Conservation (phyloP, 805 yeast species). For the Ogataea dorogensis region DNA sequence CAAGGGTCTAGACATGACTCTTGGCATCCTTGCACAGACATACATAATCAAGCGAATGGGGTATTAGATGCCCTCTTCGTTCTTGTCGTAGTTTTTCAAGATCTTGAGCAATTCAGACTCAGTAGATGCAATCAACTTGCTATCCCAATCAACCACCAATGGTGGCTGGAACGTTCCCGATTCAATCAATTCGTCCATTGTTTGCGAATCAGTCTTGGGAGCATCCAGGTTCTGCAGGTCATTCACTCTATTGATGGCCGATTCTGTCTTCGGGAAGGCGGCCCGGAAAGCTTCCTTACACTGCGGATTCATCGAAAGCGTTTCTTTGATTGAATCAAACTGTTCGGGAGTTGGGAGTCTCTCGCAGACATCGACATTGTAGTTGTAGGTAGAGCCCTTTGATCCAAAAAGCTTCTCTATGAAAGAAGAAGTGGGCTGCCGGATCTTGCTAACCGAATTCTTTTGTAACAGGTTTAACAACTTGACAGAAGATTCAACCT, state of each 20-base stretch:
- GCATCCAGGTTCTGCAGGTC: slow-evolving; percentile 23
- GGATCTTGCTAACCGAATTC: slow-evolving; percentile 5
- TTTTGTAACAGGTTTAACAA: slow-evolving; percentile 8
- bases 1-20: slow-evolving; percentile 71
- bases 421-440: slow-evolving; percentile 5
- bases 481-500: slow-evolving; percentile 19
- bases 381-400: slow-evolving; percentile 21
- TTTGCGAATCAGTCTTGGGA: slow-evolving; percentile 15
- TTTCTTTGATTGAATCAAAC: slow-evolving; percentile 27
- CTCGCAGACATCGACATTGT: slow-evolving; percentile 25
- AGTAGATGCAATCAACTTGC: slow-evolving; percentile 52
- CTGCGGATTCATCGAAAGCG: slow-evolving; percentile 28
- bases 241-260: slow-evolving; percentile 15
- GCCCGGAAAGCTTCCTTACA: slow-evolving; percentile 29
- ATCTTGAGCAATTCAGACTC: slow-evolving; percentile 43
- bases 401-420: slow-evolving; percentile 16
- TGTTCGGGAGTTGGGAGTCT: slow-evolving; percentile 34
- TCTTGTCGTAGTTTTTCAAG: slow-evolving; percentile 37
- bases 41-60: slow-evolving; percentile 93
- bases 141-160: slow-evolving; percentile 62
- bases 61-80: slow-evolving; percentile 27
- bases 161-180: slow-evolving; percentile 40
- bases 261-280: slow-evolving; percentile 31
- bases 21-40: slow-evolving; percentile 87
- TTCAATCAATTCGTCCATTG: slow-evolving; percentile 21